Base-by-base conservation (phyloP, 2,329 filamentous ascomycete genomes). In the Macrophomina phaseolina region DNA sequence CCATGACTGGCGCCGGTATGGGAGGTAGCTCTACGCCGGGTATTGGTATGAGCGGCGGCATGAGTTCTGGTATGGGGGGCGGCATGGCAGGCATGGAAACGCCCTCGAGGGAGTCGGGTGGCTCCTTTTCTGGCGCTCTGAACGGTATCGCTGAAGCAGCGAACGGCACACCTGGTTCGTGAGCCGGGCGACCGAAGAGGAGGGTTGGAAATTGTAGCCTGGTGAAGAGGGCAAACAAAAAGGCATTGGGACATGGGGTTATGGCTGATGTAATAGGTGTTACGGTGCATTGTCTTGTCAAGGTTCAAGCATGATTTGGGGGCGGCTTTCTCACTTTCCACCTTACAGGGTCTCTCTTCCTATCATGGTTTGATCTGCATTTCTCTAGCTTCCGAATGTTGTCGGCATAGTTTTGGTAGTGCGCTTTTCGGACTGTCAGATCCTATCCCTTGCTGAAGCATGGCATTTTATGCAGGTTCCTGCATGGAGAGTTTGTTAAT, bases 61-160 rank as follows among this genome's bases (percentile, higher is more conserved):
- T 51, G 36, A 67, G 65, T 45, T 64, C 56, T 18, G 64, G 65
- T 14, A 69, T 76, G 65, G 71, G 69, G 49, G 68, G 67, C 30
- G 52, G 51, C 7, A 65, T 66, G 55, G 53, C 38, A 23, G 65
- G 65, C 32, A 62, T 55, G 48, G 65, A 67, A n/a, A 67, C 65
- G 48, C 65, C 65, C 5, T 62, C 66, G 12, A 51, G 53, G 16
- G 62, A 67, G 18, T 58, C 56, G 3, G 51, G 53, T 16, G 36
- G 18, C 16, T 62, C 46, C 14, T 67, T 65, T 40, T 23, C 30
- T 2, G 66, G 66, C n/a, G 46, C 67, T n/a, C 42, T 68, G 63
- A 68, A 66, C 28, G 67, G 67, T 9, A 66, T 68, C n/a, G 23
- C 52, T 30, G 67, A 65, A 16, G 63, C 63, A 12, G 67, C 63